Evolutionary conservation across 805 yeast species (phyloP).

Genomic region (Saccharomyces mikatae): DNA sequence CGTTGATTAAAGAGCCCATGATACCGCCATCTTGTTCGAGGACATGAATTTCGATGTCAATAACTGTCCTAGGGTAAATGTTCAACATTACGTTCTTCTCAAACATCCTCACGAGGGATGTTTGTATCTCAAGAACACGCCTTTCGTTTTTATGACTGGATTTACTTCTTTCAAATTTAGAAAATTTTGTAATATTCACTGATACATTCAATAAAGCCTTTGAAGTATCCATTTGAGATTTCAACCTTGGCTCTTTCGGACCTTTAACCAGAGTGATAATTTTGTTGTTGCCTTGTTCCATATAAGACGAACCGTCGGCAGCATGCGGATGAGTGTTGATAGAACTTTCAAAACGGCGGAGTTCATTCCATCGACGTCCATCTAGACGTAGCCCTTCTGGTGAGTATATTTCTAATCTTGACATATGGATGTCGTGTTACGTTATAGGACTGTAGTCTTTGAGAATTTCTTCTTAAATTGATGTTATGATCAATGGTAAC

Average conservation of each 20-base stretch:
- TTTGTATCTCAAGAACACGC: constrained; percentile 57
- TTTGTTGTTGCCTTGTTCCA: constrained; percentile 88
- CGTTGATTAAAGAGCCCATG: constrained; percentile 69
- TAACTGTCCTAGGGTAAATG: constrained; percentile 74
- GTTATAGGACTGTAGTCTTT: not conserved
- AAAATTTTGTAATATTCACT: constrained; percentile 71
- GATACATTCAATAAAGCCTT: constrained; percentile 55
- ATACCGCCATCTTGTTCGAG: constrained; percentile 88
- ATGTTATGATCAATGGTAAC: not conserved
- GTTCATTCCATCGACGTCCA: constrained; percentile 93
- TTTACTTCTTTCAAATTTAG: constrained; percentile 67
- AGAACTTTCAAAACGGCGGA: constrained; percentile 70
- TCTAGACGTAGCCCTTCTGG: constrained; percentile 92
- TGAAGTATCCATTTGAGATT: constrained; percentile 43
- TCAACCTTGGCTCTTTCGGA: constrained; percentile 71
- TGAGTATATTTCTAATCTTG: constrained; percentile 75
- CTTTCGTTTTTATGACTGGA: constrained; percentile 56
- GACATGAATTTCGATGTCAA: constrained; percentile 68
- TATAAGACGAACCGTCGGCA: constrained; percentile 85
- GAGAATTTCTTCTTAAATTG: not conserved
- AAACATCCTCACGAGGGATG: constrained; percentile 61
- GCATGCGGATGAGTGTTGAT: constrained; percentile 83
- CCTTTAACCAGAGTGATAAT: constrained; percentile 81
- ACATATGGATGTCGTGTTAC: constrained; percentile 32
- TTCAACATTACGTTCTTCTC: constrained; percentile 65